A percentile compares a stretch with the other conserved stretches of the same genome.
These are phyloP conservation scores for Vaccinium myrtillus DNA, from an alignment of 148 eudicot species.

Conservation along the genomic window DNA sequence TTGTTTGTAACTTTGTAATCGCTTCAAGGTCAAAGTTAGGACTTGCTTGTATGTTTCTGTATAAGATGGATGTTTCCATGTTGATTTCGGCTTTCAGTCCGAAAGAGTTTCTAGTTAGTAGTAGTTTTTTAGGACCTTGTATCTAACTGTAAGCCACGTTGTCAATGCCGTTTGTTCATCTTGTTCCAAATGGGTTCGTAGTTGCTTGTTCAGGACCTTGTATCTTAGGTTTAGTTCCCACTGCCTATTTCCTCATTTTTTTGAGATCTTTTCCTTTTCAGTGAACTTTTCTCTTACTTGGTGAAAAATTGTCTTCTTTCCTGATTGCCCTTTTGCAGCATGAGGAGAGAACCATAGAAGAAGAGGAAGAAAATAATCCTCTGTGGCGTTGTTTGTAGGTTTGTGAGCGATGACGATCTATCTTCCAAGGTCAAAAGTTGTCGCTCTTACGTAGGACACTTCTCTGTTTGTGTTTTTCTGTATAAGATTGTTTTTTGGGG, in stretches of 20 bases:
- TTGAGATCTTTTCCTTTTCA: not conserved
- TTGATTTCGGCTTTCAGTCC: not conserved
- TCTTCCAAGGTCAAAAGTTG: not conserved
- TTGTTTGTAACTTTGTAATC: not conserved
- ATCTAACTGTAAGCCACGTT: not conserved
- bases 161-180: not conserved
- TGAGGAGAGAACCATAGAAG: conserved; percentile 25
- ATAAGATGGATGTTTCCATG: not conserved
- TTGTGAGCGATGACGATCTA: not conserved
- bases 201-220: not conserved
- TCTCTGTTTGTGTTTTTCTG: not conserved
- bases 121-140: conserved; percentile 6
- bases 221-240: not conserved
- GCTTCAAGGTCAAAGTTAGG: not conserved
- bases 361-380: not conserved
- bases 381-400: not conserved
- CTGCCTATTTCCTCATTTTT: not conserved
- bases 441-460: not conserved
- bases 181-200: not conserved
- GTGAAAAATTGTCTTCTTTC: not conserved
- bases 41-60: conserved; percentile 7
- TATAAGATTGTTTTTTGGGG: too few species aligned
- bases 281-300: not conserved
- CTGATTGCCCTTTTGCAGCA: conserved; percentile 28
- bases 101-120: not conserved